These are phyloP conservation scores for Kuraishia hungarica DNA, from an alignment of 805 yeast species.

Conservation along the genomic window DNA sequence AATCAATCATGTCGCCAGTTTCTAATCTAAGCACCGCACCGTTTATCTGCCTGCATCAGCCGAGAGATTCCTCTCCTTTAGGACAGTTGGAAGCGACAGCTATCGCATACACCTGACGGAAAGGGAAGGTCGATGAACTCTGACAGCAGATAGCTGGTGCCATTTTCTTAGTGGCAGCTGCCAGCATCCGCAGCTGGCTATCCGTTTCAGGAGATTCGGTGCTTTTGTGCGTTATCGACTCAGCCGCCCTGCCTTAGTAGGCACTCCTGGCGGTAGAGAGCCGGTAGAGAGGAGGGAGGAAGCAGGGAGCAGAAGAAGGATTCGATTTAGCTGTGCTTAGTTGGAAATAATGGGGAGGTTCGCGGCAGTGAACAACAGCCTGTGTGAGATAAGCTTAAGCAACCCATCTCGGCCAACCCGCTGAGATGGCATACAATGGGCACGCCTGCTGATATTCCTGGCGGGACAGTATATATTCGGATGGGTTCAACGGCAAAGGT, in stretches of 20 bases:
- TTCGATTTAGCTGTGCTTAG: too few species aligned
- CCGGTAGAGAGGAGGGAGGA: too few species aligned
- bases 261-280: too few species aligned
- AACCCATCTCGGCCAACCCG: not conserved
- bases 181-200: not conserved
- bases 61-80: not conserved
- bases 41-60: not conserved
- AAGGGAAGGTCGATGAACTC: not conserved
- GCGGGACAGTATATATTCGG: not conserved
- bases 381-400: too few species aligned
- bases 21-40: not conserved
- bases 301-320: too few species aligned
- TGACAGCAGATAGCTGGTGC: not conserved
- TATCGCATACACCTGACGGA: not conserved
- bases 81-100: not conserved
- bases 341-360: too few species aligned
- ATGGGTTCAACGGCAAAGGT: not conserved
- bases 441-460: not conserved
- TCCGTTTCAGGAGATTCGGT: not conserved
- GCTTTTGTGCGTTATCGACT: not conserved
- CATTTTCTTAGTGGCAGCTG: not conserved
- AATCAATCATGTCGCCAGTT: not conserved
- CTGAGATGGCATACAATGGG: not conserved
- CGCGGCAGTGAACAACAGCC: too few species aligned
- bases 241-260: not conserved